Conservation (phyloP, 805 yeast species). For the Pichia cephalocereana region DNA sequence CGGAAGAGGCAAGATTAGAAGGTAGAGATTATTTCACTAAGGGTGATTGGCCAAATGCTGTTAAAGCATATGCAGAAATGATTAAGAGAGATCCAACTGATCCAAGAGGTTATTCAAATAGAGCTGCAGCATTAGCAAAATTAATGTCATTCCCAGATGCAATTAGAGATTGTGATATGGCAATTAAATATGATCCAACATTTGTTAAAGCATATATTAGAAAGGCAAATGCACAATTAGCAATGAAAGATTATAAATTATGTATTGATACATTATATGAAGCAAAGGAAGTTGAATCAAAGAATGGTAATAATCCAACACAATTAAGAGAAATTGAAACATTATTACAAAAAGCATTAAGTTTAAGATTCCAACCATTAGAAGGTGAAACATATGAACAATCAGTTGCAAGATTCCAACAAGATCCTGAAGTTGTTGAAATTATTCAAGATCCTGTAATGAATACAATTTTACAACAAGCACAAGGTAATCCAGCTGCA, state of each 20-base stretch:
- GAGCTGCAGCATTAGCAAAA: conserved; percentile 95
- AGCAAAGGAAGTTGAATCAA: conserved; percentile 70
- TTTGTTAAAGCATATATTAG: conserved; percentile 94
- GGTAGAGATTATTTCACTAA: conserved; percentile 86
- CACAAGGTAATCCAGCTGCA: conserved; percentile 92
- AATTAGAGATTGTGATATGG: conserved; percentile 81
- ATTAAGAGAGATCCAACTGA: conserved; percentile 94
- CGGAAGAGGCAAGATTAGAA: conserved; percentile 88
- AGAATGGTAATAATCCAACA: conserved; percentile 40
- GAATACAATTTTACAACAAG: conserved; percentile 92
- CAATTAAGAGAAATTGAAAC: conserved; percentile 68
- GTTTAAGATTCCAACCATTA: conserved; percentile 70
- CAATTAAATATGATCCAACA: conserved; percentile 78
- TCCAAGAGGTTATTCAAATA: conserved; percentile 93
- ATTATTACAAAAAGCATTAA: conserved; percentile 65
- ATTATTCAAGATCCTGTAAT: conserved; percentile 91
- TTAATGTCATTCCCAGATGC: conserved; percentile 97
- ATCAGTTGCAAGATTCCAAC: conserved; percentile 79
- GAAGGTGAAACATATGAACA: conserved; percentile 92
- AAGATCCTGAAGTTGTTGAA: conserved; percentile 89
- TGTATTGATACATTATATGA: conserved; percentile 72
- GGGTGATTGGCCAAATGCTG: conserved; percentile 96
- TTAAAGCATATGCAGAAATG: conserved; percentile 91
- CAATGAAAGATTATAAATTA: conserved; percentile 76
- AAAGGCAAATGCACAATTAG: conserved; percentile 90